Conservation (phyloP, 352 stramenopile species). For the Phytophthora tentaculata region DNA sequence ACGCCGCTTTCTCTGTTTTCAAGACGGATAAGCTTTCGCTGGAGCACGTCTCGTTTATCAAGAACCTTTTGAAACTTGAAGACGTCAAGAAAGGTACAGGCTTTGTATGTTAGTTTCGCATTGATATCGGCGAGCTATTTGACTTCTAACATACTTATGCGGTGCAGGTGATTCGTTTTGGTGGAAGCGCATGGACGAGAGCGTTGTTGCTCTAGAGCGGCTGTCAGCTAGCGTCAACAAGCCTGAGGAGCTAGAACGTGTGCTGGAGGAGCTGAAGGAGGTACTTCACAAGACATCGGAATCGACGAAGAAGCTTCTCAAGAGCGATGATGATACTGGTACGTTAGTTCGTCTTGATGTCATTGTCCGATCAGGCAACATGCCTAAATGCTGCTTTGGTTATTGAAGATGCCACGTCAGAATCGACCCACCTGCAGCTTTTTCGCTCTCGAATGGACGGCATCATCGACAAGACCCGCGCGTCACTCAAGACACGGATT, state of each 20-base stretch:
- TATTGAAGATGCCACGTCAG: conserved; percentile 11
- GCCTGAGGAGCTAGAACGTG: conserved; percentile 60
- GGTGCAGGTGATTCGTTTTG: conserved; percentile 50
- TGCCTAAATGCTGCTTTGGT: not conserved
- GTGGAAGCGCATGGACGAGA: conserved; percentile 67
- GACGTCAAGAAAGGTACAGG: conserved; percentile 42
- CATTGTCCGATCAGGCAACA: not conserved
- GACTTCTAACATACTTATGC: too few species aligned
- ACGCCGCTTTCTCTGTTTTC: conserved; percentile 60
- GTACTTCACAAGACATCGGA: conserved; percentile 44
- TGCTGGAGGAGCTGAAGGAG: conserved; percentile 59
- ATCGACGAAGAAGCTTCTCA: conserved; percentile 20
- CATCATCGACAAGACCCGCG: conserved; percentile 53
- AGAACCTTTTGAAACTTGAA: conserved; percentile 62
- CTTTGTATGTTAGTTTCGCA: not conserved
- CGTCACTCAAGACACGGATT: conserved; percentile 51
- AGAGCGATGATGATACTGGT: conserved; percentile 19
- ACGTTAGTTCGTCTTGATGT: not conserved
- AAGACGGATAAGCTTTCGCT: conserved; percentile 60
- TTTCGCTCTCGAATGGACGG: conserved; percentile 58
- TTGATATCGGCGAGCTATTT: not conserved
- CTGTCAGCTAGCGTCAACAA: conserved; percentile 55
- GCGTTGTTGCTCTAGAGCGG: conserved; percentile 52
- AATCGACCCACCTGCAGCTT: conserved; percentile 40
- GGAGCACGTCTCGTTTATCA: conserved; percentile 61